Base-by-base conservation (phyloP, 2,329 filamentous ascomycete genomes). In the Atkinsonella hypoxylon region DNA sequence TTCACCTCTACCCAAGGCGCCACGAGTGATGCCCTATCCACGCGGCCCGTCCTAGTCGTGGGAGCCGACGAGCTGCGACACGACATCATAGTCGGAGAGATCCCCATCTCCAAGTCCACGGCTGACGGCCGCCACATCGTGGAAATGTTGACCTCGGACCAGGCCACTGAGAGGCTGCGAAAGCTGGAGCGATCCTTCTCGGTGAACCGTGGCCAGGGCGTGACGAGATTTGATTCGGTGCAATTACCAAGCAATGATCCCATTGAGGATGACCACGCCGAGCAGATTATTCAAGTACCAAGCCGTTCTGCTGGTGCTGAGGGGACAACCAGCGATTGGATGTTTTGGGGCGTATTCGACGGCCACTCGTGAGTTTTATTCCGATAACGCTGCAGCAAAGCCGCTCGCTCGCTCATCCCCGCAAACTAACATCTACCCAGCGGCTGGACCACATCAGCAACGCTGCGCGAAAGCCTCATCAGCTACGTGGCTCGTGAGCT, bases 341-440 rank as follows among this genome's bases (percentile, higher is more conserved):
- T 97, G 89, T 98, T 98, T 67, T 98, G 94, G 93, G 93, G 90
- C 52, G 90, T 98, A 17, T 98, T 97, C 67, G 93, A 98, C 64
- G 93, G 93, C 0, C 93, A 98, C 68, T 88, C 87, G 88, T 91
- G 72, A 68, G 79, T 77, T 42, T 30, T 15, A 4, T 45, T 38
- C 17, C 13, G n/a, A n/a, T 26, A 7, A 4, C 26, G 26, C 26
- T 26, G 26, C 1, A 26, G 26, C 26, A 26, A 26, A 26, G 26
- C 26, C 8, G 26, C 18, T 12, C 3, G 4, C 11, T 31, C 42
- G 26, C 15, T 17, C 40, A 20, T 38, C 48, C 39, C 52, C 17
- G 58, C 31, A 59, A 42, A 39, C 58, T 51, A 45, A 10, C 10
- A 3, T 4, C 13, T 58, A n/a, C 31, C 51, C 59, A 94, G 89